Evolutionary conservation across 345 rosid genomes (phyloP), one percentile per base, ranked within the genome.

Genomic region (Salix caprea): DNA sequence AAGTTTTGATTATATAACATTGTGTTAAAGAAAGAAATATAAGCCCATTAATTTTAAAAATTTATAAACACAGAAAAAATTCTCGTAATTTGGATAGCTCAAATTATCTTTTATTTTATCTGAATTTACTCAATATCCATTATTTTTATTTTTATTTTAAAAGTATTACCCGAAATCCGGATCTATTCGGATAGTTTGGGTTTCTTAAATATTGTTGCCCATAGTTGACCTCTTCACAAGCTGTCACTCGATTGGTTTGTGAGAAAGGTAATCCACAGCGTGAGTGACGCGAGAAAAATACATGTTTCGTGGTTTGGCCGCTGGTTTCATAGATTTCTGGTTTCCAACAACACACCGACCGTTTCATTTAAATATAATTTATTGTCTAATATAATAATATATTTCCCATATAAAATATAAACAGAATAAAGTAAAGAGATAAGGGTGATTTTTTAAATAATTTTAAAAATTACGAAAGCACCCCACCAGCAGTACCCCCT

Each of bases 251-350:
- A 64, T 62, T 74, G 48, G 68, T 4, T 62, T 11, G 67, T 12
- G 64, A 64, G 52, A 37, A 60, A 58, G 2, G 39, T 4, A 28
- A 21, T 28, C 16, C 32, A 67, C n/a, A 24, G 6, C 30, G 19
- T 6, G 42, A 1, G 46, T 66, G 21, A 15, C 7, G 13, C 6
- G 14, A 46, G 7, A 14, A 5, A 18, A 6, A 44, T 74, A 1
- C 7, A 12, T 7, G 8, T 28, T 18, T 5, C 26, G 24, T 26
- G 16, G 54, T 34, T 54, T 69, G 6, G 79, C 76, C 78, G 82
- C 80, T 79, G 37, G 85, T 82, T 76, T 82, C 76, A 65, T 50
- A 60, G 54, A 42, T 71, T 60, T 70, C 30, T 76, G 83, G 85
- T 76, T 69, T 79, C 56, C 21, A 73, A 56, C 78, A 79, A 58